Base-by-base conservation (phyloP, 2,329 filamentous ascomycete species). In the Kalmusia sp. region DNA sequence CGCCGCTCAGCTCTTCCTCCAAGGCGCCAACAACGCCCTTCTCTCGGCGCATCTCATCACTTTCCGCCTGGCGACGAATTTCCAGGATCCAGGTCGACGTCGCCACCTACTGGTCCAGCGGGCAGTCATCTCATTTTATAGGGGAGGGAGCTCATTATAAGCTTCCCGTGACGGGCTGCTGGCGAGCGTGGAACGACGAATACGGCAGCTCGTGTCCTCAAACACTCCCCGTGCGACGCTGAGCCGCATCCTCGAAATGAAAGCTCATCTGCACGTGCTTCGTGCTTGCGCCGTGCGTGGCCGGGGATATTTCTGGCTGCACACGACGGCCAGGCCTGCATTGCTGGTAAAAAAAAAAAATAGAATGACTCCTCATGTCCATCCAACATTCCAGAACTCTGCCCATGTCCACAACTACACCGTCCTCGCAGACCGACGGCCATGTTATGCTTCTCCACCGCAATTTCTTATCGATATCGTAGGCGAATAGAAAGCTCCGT, bases 401-500 rank as follows among this genome's bases (percentile, higher is more conserved):
- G 17, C 19, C 34, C 11, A 28, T 30, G 9, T 21, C 39, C 39
- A 43, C 39, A 43, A 8, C 28, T n/a, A 21, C 25, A 9, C 38
- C 21, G 11, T 25, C 30, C 30, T 11, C 28, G 7, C 41, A 34
- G 7, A 15, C 2, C 30, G 22, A 14, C 21, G n/a, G 17, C 21
- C 31, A 27, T 44, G 27, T 14, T n/a, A 17, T 11, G 6, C 27
- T 2, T 22, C 43, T 17, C 43, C 43, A 35, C 43, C 43, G 30
- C 43, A 34, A 46, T 46, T 11, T 44, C 41, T 44, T 44, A 44
- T 44, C 41, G 41, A 44, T 44, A 33, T 12, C 27, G 15, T 30
- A 41, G 41, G 41, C 41, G 41, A 44, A 44, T 44, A 22, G 41
- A 44, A 44, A 15, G 9, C 17, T 30, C 17, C 27, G 25, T 11